Base-by-base conservation (phyloP, 2,329 filamentous ascomycete species). In the Exophiala alcalophila region DNA sequence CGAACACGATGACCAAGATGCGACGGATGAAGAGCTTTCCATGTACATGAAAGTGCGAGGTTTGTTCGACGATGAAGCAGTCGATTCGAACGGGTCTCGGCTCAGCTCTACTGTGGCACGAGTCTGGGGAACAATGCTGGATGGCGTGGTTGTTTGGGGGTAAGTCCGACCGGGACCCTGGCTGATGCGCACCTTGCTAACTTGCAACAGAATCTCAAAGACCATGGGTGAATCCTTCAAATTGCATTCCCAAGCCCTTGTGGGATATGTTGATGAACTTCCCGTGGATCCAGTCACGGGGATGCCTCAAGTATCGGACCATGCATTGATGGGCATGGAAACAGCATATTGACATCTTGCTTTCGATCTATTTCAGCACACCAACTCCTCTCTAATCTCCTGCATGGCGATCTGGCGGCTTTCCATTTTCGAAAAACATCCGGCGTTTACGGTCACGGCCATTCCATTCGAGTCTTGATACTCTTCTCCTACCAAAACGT, bases 121-220 rank as follows among this genome's bases (percentile, higher is more conserved):
- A 59, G 80, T 97, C 31, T 98, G 92, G 92, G 92, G 91, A 58
- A 91, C 88, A 53, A 96, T 97, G 84, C 82, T 97, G 54, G 92
- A 97, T 63, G 92, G 96, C 69, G 92, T 97, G 52, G 91, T 97
- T 57, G 92, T 98, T 49, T 97, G 92, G 92, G 92, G 92, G 89
- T 95, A 83, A 80, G 89, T 85, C 50, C 61, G 12, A 25, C 21
- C 10, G 19, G 5, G 10, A 29, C 14, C 42, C 15, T 30, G 12
- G 33, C 23, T 14, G 11, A 19, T 34, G 30, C 5, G 1, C 24
- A 29, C 20, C 34, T 5, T 35, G 72, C 81, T 66, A 39, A 49
- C 20, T 44, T 41, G 15, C 33, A 39, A 43, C 42, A 70, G 68
- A 51, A 70, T 71, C 47, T 69, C 70, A 58, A 89, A 94, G 63